A percentile compares a stretch with the other conserved stretches of the same genome.
Conservation (phyloP, 495 filamentous ascomycete species). For the Corynascus novoguineensis region DNA sequence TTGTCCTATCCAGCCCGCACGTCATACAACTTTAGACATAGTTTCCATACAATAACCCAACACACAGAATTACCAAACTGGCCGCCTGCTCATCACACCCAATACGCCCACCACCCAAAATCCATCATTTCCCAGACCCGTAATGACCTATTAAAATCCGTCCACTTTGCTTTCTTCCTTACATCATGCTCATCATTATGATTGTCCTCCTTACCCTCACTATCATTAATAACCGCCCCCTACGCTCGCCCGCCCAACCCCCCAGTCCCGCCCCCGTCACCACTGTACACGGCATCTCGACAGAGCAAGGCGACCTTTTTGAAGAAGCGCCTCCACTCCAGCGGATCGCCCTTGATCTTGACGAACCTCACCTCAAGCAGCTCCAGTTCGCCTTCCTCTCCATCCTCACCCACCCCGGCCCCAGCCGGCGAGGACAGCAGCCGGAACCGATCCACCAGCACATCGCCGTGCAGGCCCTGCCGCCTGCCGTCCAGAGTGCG, state of each 20-base stretch:
- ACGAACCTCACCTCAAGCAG: conserved; percentile 85
- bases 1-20: not conserved
- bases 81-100: conserved; percentile 1
- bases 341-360: conserved; percentile 90
- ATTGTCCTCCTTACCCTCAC: no score
- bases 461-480: conserved; percentile 77
- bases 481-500: conserved; percentile 71
- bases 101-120: not conserved
- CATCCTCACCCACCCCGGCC: not conserved
- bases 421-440: conserved; percentile 19
- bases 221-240: no score
- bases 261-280: conserved; percentile 21
- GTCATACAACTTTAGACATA: not conserved
- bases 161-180: no score
- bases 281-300: conserved; percentile 69
- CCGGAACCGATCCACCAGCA: conserved; percentile 66
- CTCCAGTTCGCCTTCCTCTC: conserved; percentile 30
- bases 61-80: no score
- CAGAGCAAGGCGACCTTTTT: conserved; percentile 82
- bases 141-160: not conserved
- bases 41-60: conserved; percentile 9
- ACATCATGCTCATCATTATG: no score
- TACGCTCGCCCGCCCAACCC: not conserved
- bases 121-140: conserved; percentile 2
- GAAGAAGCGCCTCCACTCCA: conserved; percentile 97